phyloP scores from a whole-genome alignment of 2,329 filamentous ascomycete species.

The Fusarium musae region DNA sequence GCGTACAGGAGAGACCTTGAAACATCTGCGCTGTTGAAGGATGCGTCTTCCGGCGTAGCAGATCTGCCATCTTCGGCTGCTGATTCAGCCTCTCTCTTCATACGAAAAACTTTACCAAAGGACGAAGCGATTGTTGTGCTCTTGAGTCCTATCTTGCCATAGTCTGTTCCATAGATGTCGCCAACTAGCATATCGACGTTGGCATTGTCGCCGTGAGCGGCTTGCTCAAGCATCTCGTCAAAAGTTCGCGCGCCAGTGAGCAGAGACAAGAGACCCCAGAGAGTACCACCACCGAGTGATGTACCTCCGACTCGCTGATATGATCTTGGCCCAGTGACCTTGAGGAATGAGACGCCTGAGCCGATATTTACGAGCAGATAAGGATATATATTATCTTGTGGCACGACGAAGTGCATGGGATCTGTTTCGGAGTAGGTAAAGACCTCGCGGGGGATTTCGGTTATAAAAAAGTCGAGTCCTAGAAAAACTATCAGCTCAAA shows the following conservation, averaged over 20 bases:
- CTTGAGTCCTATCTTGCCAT: conserved; percentile 95
- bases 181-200: conserved; percentile 97
- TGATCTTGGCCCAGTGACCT: conserved; percentile 88
- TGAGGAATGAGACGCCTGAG: conserved; percentile 96
- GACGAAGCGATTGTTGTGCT: conserved; percentile 95
- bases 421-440: conserved; percentile 94
- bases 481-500: conserved; percentile 9
- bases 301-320: conserved; percentile 95
- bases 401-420: conserved; percentile 88
- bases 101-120: conserved; percentile 95
- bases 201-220: conserved; percentile 89
- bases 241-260: conserved; percentile 95
- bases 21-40: conserved; percentile 85
- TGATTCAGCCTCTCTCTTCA: conserved; percentile 85
- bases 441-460: conserved; percentile 94
- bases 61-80: conserved; percentile 78
- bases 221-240: conserved; percentile 95
- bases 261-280: conserved; percentile 93
- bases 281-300: conserved; percentile 93
- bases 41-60: conserved; percentile 57
- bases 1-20: conserved; percentile 92
- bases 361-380: conserved; percentile 99
- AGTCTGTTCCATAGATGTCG: conserved; percentile 96
- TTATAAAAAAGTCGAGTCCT: conserved; percentile 99
- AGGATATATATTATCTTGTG: conserved; percentile 86